Evolutionary conservation across 2,329 filamentous ascomycete species (phyloP).

Genomic region (Verticillium zaregamsianum): DNA sequence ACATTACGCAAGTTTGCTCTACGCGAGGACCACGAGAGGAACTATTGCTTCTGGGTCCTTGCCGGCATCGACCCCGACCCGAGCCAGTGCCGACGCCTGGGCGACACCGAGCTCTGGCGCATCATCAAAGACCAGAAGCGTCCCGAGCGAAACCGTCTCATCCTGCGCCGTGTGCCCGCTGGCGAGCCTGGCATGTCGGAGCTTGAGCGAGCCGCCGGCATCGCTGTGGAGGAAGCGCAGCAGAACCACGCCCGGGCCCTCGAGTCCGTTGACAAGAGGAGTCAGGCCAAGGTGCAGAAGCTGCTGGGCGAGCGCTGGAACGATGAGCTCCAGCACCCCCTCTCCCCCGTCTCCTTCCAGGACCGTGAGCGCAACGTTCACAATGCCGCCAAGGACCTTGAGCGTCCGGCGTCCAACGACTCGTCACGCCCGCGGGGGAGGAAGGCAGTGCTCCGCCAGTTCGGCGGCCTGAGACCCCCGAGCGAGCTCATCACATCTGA

Average conservation of each 20-base stretch:
- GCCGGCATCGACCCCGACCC: slow-evolving; percentile 81
- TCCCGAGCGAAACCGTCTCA: slow-evolving; percentile 84
- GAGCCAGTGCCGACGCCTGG: slow-evolving; percentile 73
- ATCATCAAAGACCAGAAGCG: slow-evolving; percentile 84
- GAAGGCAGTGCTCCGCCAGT: slow-evolving; percentile 65
- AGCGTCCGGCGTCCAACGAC: slow-evolving; percentile 49
- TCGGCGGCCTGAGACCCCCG: slow-evolving; percentile 87
- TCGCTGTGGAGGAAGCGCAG: slow-evolving; percentile 82
- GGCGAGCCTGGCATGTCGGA: slow-evolving; percentile 87
- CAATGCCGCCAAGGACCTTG: slow-evolving; percentile 54
- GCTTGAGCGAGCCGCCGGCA: slow-evolving; percentile 79
- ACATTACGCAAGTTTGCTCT: slow-evolving; percentile 85
- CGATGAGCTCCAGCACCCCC: slow-evolving; percentile 73
- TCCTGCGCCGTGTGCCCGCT: slow-evolving; percentile 86
- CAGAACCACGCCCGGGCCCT: slow-evolving; percentile 64
- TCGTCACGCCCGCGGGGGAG: slow-evolving; percentile 34
- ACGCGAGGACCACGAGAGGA: slow-evolving; percentile 85
- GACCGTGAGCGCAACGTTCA: slow-evolving; percentile 66
- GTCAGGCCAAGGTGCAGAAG: slow-evolving; percentile 84
- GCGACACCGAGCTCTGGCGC: slow-evolving; percentile 83
- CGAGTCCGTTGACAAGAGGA: slow-evolving; percentile 65
- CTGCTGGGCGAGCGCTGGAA: slow-evolving; percentile 84
- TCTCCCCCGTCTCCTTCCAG: slow-evolving; percentile 73
- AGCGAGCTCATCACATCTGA: slow-evolving; percentile 98
- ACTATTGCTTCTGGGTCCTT: slow-evolving; percentile 95